phyloP scores from a whole-genome alignment of 495 filamentous ascomycete species.

The Penicillium turbatum region DNA sequence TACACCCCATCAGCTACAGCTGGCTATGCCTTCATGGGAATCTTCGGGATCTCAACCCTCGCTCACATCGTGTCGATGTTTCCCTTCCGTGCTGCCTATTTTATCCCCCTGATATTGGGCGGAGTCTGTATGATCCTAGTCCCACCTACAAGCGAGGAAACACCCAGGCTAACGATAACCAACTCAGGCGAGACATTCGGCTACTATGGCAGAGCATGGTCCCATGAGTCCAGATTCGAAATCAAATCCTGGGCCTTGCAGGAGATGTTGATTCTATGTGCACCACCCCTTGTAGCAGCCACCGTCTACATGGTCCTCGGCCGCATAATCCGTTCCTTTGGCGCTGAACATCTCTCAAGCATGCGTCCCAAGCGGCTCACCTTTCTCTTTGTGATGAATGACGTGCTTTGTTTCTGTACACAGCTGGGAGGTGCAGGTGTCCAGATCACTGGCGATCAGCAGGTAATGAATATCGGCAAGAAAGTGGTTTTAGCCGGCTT shows the following conservation, averaged over 20 bases:
- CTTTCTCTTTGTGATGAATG: constrained; percentile 36
- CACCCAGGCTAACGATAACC: neutral
- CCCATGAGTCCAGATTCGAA: constrained; percentile 24
- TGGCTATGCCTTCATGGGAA: constrained; percentile 43
- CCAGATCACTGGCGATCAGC: constrained; percentile 34
- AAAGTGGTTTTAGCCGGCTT: constrained; percentile 33
- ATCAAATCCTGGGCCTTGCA: constrained; percentile 39
- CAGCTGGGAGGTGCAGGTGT: constrained; percentile 40
- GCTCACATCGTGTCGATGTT: constrained; percentile 42
- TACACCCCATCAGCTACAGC: constrained; percentile 47
- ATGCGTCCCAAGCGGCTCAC: constrained; percentile 28
- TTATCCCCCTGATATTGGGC: constrained; percentile 54
- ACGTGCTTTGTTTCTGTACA: constrained; percentile 33
- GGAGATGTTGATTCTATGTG: constrained; percentile 43
- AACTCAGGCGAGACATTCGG: constrained; percentile 42
- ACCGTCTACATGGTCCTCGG: constrained; percentile 59
- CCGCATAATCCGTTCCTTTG: constrained; percentile 45
- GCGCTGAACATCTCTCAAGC: constrained; percentile 40
- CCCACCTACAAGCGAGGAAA: neutral
- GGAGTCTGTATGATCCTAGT: constrained; percentile 49
- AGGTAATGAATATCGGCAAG: constrained; percentile 30
- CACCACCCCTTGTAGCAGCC: constrained; percentile 48
- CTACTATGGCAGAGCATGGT: constrained; percentile 45
- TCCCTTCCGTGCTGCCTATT: constrained; percentile 47
- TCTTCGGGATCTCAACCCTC: constrained; percentile 42